Conservation (phyloP, 345 rosid species). For the Citrus inodora region DNA sequence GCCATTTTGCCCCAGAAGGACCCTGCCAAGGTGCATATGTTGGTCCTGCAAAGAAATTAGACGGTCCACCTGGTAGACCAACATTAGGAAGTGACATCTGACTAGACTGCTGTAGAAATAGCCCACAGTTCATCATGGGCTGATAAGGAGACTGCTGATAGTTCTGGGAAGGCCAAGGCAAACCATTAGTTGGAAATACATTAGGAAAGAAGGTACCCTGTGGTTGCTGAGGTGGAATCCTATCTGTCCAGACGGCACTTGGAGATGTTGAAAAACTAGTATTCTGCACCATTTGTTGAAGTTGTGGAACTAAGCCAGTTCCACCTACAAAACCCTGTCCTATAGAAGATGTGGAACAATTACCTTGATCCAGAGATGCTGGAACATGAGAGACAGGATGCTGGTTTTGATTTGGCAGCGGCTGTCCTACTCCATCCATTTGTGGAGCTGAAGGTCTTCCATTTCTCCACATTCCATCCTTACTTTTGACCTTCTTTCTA, state of each 20-base stretch:
- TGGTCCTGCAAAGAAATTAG: slow-evolving; percentile 40
- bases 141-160: slow-evolving; percentile 44
- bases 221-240: slow-evolving; percentile 30
- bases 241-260: slow-evolving; percentile 36
- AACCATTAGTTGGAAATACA: slow-evolving; percentile 41
- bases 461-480: slow-evolving; percentile 42
- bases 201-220: slow-evolving; percentile 24
- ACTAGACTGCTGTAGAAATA: slow-evolving; percentile 46
- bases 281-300: slow-evolving; percentile 32
- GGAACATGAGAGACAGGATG: slow-evolving; percentile 21
- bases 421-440: slow-evolving; percentile 18
- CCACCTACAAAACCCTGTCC: slow-evolving; percentile 30
- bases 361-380: slow-evolving; percentile 23
- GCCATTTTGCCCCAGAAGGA: slow-evolving; percentile 42
- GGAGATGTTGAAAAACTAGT: slow-evolving; percentile 27
- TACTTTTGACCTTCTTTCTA: slow-evolving; percentile 47
- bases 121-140: slow-evolving; percentile 36
- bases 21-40: slow-evolving; percentile 47
- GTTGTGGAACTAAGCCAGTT: slow-evolving; percentile 31
- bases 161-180: slow-evolving; percentile 44
- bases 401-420: slow-evolving; percentile 19
- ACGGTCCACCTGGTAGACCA: slow-evolving; percentile 40
- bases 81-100: slow-evolving; percentile 38
- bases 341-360: slow-evolving; percentile 18
- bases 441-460: slow-evolving; percentile 31